Evolutionary conservation across 192 early-diverging fungal genomes (phyloP), one percentile per base, ranked within the genome.

Genomic region (Podila epicladia): DNA sequence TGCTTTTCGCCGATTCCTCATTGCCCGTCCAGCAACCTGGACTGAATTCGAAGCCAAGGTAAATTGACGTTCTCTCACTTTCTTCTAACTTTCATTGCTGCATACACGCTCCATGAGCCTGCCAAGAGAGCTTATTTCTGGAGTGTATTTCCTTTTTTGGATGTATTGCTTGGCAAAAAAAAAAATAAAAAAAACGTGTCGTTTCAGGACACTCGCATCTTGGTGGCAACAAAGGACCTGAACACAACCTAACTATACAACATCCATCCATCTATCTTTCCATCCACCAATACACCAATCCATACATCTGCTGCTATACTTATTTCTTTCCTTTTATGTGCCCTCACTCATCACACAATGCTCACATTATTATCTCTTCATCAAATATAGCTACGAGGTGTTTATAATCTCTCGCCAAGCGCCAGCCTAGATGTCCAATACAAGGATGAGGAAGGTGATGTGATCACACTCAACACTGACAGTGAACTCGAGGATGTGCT

Each of bases 391-490:
- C 37, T 80, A 29, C 77, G 77, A 33, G 58, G 62, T 12, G 49
- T 73, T 48, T 80, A 73, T 50, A 64, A 29, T 20, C 48, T 80
- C 9, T 59, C 70, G 5, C 9, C 62, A 20, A 22, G 15, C 6
- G 15, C 77, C 11, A 7, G 26, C 4, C 19, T 80, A 24, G 57
- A 73, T 31, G 71, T 80, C 19, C 77, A 73, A 55, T 80, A 80
- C 77, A 73, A 31, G 58, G 77, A 80, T 62, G 77, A 80, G 32
- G 77, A 80, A 26, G 77, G 77, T 13, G 77, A 80, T 69, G 63
- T 73, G n/a, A 80, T 80, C 15, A 45, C 66, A 1, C 77, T 80
- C 62, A 80, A 61, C 71, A 80, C 77, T 9, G 58, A 62, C 35
- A 68, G 61, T 41, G 77, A 80, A 26, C 77, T 80, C 6, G 77